Base-by-base conservation (phyloP, 1,139 yeast genomes). In the Geotrichum histeridarum region DNA sequence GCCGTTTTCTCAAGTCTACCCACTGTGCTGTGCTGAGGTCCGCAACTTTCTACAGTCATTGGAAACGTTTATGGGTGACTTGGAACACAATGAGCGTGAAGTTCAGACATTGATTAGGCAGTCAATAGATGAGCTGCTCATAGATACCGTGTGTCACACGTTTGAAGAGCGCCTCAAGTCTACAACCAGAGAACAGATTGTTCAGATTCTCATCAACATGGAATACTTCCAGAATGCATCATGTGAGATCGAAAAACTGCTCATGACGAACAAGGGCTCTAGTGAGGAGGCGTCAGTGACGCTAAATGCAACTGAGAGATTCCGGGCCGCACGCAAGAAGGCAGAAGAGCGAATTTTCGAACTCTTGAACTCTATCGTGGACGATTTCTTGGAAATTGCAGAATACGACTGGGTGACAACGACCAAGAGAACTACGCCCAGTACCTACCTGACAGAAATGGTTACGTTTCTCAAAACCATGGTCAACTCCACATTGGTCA, bases 1-100 rank as follows among this genome's bases (percentile, higher is more conserved):
- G 55, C 98, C 99, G 4, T 93, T 91, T 67, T 88, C 96, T 57
- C 87, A 87, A 57, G 83, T 89, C 60, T 91, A 89, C 64, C 91
- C 94, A 15, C 84, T 87, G 70, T 83, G 89, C 42, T 91, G 97
- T 69, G 80, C 87, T 32, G 84, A 87, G 47, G 71, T 88, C 22
- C 77, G 89, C 52, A 79, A 82, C 12, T 81, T 86, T 50, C 77
- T 90, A 38, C 77, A 80, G 41, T 82, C 82, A 58, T 77, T 86
- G 44, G 75, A 81, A 36, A 71, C 74, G 36, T 93, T 90, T 64
- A 73, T 86, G 51, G 81, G 79, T 53, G 85, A 80, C 54, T 74
- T 73, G 60, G 79, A 78, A 58, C 86, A 83, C 64, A 90, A 87
- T 62, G 70, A 73, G 1, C 66, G 66, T 8, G 66, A 70, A 42